Evolutionary conservation across 2,329 filamentous ascomycete species (phyloP), one percentile per base, ranked within the genome.

Genomic region (Colletotrichum simmondsii): DNA sequence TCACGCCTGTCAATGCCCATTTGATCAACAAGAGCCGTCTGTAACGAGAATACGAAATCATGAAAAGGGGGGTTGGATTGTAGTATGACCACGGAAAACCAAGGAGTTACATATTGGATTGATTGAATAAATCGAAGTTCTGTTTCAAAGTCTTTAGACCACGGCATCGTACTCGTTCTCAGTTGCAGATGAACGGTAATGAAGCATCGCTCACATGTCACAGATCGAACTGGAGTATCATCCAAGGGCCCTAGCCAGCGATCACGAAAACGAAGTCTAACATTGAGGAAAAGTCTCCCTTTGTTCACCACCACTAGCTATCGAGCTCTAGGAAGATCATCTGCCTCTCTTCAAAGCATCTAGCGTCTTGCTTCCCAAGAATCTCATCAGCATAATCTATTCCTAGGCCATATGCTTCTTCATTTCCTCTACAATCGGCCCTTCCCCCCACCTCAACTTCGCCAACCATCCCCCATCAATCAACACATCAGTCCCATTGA

Each of bases 1-100:
- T 72, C 19, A 59, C 70, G 24, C 70, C 71, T 5, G 71, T 73
- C 26, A 73, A 73, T 37, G 66, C 60, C 3, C 71, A 73, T 49
- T 10, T 73, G 30, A 73, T 73, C 24, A 70, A 61, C n/a, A 68
- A 73, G 57, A 73, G 71, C 30, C 71, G 71, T 14, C 19, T 73
- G 22, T 73, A 24, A 65, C 3, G 49, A 52, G 14, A 14, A 24
- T n/a, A 22, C 5, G 37, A 49, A 30, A 22, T 28, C 2, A 26
- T 26, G 30, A 30, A 19, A 32, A 22, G 19, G 24, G 19, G n/a
- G 3, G 4, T 3, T 37, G 4, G 11, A n/a, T 49, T 65, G 70
- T 69, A 70, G 30, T 26, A 16, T 56, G 64, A 59, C 59, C 11
- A 46, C 12, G 65, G 54, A 59, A 56, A 54, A 26, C 5, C 35